Evolutionary conservation across 768 basidiomycete genomes (phyloP).

Genomic region (Tephrocybe sp.): DNA sequence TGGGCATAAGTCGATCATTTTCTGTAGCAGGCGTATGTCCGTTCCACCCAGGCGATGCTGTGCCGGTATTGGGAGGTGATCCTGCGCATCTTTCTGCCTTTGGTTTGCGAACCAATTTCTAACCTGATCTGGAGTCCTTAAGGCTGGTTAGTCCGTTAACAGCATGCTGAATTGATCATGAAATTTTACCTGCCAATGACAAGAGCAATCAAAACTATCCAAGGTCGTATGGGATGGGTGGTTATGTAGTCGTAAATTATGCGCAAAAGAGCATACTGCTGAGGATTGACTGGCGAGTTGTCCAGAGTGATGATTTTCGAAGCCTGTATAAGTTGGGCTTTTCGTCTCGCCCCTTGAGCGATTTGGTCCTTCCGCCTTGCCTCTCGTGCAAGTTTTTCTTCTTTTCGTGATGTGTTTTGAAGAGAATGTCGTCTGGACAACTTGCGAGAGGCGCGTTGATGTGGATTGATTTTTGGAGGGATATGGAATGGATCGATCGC

Average conservation of each 20-base stretch:
- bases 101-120: conserved; percentile 73
- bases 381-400: conserved; percentile 13
- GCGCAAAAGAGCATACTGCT: conserved; percentile 56
- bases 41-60: neutral
- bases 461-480: neutral
- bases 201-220: conserved; percentile 59
- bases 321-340: conserved; percentile 35
- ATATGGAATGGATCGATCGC: neutral
- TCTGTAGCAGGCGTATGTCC: conserved; percentile 47
- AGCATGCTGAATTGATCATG: neutral
- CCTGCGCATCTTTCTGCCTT: conserved; percentile 32
- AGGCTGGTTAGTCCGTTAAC: neutral
- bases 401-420: conserved; percentile 10
- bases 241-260: conserved; percentile 69
- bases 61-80: neutral
- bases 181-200: conserved; percentile 50
- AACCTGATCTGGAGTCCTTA: conserved; percentile 58
- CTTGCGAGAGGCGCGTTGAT: neutral
- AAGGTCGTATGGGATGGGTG: conserved; percentile 61
- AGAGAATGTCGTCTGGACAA: neutral
- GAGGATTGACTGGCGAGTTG: conserved; percentile 57
- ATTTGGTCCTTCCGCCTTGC: conserved; percentile 26
- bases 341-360: conserved; percentile 32
- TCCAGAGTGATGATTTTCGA: conserved; percentile 43
- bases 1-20: conserved; percentile 47